Conservation (phyloP, 805 yeast genomes). For the Hanseniaspora pseudoguilliermondii region DNA sequence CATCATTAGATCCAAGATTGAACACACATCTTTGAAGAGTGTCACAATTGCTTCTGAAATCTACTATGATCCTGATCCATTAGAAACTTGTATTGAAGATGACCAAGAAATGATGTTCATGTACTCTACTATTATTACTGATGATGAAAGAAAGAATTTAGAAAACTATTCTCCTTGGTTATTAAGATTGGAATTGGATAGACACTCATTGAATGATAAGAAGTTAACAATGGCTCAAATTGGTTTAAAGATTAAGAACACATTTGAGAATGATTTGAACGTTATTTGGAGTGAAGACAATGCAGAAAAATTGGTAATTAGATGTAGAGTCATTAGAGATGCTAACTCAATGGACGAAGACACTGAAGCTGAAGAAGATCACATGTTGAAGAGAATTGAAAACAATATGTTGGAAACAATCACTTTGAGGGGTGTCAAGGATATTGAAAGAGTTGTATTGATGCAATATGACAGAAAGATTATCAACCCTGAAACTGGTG, state of each 20-base stretch:
- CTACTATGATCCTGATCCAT: conserved; percentile 95
- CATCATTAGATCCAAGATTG: conserved; percentile 89
- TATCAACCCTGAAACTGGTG: conserved; percentile 69
- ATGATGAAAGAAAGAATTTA: conserved; percentile 83
- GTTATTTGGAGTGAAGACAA: conserved; percentile 99
- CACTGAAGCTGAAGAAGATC: conserved; percentile 92
- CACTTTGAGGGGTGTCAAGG: conserved; percentile 89
- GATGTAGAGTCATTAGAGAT: conserved; percentile 97
- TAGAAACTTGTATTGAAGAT: conserved; percentile 89
- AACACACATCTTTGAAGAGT: conserved; percentile 86
- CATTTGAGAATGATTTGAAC: conserved; percentile 87
- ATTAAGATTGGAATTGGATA: conserved; percentile 87
- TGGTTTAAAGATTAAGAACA: conserved; percentile 84
- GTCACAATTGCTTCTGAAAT: conserved; percentile 97
- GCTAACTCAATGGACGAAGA: conserved; percentile 89
- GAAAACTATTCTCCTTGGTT: conserved; percentile 98
- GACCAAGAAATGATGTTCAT: conserved; percentile 96
- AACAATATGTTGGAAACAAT: conserved; percentile 92
- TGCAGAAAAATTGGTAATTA: conserved; percentile 88
- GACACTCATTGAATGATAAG: conserved; percentile 97
- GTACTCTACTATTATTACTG: conserved; percentile 94
- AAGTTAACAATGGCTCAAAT: conserved; percentile 97
- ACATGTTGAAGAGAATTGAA: conserved; percentile 86
- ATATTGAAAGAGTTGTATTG: conserved; percentile 70
- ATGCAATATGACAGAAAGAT: conserved; percentile 63